phyloP scores from a whole-genome alignment of 495 filamentous ascomycete genomes.

The Elasticomyces elasticus region DNA sequence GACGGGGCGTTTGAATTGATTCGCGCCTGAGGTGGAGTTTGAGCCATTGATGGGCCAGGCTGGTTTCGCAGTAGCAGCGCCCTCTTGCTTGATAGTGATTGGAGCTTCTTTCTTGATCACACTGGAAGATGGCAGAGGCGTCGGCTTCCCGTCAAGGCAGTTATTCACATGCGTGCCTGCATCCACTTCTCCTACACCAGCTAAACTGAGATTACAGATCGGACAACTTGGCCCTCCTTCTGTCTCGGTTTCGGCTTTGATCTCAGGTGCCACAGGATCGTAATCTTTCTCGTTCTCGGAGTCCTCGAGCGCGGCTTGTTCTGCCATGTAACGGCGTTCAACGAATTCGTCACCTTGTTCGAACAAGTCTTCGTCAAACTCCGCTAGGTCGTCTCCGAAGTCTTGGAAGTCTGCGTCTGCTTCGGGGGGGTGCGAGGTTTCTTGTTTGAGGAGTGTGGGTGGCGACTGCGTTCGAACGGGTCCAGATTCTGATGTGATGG shows the following conservation, averaged over 20 bases:
- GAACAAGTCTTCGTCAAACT: slow-evolving; percentile 39
- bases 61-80: neutral
- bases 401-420: slow-evolving; percentile 58
- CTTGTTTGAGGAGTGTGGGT: slow-evolving; percentile 49
- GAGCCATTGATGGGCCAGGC: neutral
- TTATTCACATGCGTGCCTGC: slow-evolving; percentile 72
- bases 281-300: slow-evolving; percentile 38
- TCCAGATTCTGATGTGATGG: too few species aligned
- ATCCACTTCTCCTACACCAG: slow-evolving; percentile 47
- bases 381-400: slow-evolving; percentile 43
- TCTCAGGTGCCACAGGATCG: slow-evolving; percentile 24
- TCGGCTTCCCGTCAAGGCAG: slow-evolving; percentile 75
- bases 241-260: neutral
- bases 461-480: too few species aligned
- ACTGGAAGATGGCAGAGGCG: slow-evolving; percentile 44
- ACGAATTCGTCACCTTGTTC: slow-evolving; percentile 52
- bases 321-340: slow-evolving; percentile 52
- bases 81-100: too few species aligned
- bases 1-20: slow-evolving; percentile 49
- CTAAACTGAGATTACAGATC: slow-evolving; percentile 58
- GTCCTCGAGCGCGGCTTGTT: slow-evolving; percentile 49
- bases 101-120: too few species aligned
- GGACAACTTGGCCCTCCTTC: slow-evolving; percentile 50
- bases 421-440: slow-evolving; percentile 43
- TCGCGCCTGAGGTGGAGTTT: neutral